Percentiles rank a stretch among this genome's conserved stretches.
Evolutionary conservation across 2,329 filamentous ascomycete species (phyloP).

Genomic region (Colletotrichum filicis): DNA sequence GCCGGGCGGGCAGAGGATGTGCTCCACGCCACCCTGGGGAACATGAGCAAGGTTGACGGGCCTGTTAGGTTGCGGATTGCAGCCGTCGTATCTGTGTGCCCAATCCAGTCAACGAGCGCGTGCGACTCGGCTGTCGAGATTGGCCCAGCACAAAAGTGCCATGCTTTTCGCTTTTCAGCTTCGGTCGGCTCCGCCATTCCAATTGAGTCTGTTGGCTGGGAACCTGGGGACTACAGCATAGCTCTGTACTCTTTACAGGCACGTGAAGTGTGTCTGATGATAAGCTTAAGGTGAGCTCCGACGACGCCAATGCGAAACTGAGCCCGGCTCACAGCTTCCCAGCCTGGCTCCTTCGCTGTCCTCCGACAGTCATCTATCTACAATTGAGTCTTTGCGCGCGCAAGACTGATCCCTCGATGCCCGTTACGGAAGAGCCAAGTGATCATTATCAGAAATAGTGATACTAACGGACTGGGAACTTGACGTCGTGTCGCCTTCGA

Average conservation of each 20-base stretch:
- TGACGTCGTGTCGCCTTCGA: background rate
- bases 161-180: constrained; percentile 17
- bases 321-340: background rate
- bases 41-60: constrained; percentile 14
- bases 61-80: constrained; percentile 5
- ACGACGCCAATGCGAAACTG: background rate
- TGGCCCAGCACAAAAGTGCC: constrained; percentile 24
- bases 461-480: background rate
- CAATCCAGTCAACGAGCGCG: constrained; percentile 33
- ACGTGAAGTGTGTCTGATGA: constrained; percentile 14
- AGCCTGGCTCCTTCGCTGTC: background rate
- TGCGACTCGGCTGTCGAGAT: constrained; percentile 10
- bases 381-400: background rate
- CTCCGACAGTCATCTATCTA: constrained; percentile 18
- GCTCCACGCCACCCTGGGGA: constrained; percentile 17
- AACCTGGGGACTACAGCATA: background rate
- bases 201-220: background rate
- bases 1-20: background rate
- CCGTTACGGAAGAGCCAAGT: background rate
- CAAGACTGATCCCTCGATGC: background rate
- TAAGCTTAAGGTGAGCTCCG: constrained; percentile 28
- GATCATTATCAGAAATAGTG: background rate
- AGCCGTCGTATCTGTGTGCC: constrained; percentile 29
- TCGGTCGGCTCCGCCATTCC: constrained; percentile 33
- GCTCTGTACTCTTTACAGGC: background rate